phyloP scores from a whole-genome alignment of 441 rosid genomes.

The Omphalea diandra region DNA sequence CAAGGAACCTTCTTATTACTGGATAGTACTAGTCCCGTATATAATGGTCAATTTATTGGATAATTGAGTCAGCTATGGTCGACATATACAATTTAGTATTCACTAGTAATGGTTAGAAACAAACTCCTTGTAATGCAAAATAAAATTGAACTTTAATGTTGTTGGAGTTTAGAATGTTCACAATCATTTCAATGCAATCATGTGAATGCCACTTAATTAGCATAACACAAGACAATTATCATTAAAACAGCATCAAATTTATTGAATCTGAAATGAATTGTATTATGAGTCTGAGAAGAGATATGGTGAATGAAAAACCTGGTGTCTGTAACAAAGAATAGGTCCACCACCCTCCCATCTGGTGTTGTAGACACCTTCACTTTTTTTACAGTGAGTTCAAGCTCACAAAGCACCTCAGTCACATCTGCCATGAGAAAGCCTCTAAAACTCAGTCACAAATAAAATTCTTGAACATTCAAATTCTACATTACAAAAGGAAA shows the following conservation, averaged over 20 bases:
- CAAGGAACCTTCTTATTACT: neutral
- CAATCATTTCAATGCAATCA: constrained; percentile 2
- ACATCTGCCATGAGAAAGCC: constrained; percentile 56
- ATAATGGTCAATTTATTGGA: neutral
- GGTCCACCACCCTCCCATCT: constrained; percentile 87
- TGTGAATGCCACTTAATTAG: neutral
- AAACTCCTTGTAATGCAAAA: neutral
- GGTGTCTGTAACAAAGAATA: constrained; percentile 85
- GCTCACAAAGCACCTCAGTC: constrained; percentile 71
- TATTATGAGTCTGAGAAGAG: constrained; percentile 14
- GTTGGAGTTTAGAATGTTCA: neutral
- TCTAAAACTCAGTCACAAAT: constrained; percentile 14
- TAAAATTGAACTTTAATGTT: neutral
- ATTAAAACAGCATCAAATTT: neutral
- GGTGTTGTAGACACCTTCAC: constrained; percentile 97
- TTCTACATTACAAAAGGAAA: neutral
- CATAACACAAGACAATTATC: neutral
- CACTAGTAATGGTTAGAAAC: neutral
- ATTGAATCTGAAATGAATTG: neutral
- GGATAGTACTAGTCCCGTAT: neutral
- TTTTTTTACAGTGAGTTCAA: constrained; percentile 78
- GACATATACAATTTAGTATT: neutral
- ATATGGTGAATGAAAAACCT: constrained; percentile 45
- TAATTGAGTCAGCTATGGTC: neutral
- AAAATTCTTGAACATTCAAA: constrained; percentile 11